Base-by-base conservation (phyloP, 345 rosid species). In the Heritiera littoralis region DNA sequence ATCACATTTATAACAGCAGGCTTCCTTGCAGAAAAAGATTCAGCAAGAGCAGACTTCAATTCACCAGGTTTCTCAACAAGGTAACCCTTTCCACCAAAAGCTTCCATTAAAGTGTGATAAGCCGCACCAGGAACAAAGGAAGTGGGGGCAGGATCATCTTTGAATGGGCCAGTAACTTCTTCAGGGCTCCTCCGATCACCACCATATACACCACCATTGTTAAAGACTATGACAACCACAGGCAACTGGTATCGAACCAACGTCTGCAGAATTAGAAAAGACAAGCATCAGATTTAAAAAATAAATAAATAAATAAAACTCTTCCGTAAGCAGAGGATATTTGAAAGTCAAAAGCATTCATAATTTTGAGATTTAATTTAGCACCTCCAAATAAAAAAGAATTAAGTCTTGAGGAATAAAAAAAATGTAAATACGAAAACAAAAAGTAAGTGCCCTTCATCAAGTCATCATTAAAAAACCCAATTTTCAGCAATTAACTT, bases 151-250 rank as follows among this genome's bases (percentile, higher is more conserved):
- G 99, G 99, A 75, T 94, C 99, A 40, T 90, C 95, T 89, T 88
- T 92, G 77, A 85, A 68, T 61, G 98, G 98, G 61, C 98, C 99
- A 0, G 83, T 70, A 75, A 94, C 83, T 87, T 94, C 98, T 81
- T 96, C 97, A 2, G 92, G 86, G 83, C 82, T 86, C 86, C 99
- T 94, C 64, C 98, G 80, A 13, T 96, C 99, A 81, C 99, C 97
- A 5, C 99, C 98, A 79, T 96, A 96, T 7, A 96, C 98, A 67
- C 99, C 99, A 13, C 98, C 99, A 69, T 96, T 96, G 89, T 96
- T 96, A 79, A 96, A 96, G 66, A 96, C 99, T 63, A 96, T 92
- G 78, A 96, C 91, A 68, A 91, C 89, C 79, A 96, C 98, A 0
- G 99, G 89, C 82, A 96, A 90, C 84, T 92, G 88, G 84, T 94